These are phyloP conservation scores for Lentinula lateritia DNA, from an alignment of 768 basidiomycete genomes.

Conservation along the genomic window DNA sequence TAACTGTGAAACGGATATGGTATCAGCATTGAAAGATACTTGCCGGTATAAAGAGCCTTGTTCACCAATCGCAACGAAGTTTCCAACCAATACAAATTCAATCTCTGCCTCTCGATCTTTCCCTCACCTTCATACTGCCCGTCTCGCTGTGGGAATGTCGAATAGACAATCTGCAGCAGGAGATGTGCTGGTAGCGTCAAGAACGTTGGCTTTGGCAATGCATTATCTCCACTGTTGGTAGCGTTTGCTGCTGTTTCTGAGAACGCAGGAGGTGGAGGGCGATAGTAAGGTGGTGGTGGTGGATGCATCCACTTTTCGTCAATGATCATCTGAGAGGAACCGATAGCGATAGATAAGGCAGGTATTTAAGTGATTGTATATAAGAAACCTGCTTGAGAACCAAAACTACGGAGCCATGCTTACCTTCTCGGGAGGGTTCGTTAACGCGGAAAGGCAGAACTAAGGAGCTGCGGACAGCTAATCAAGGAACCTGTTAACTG, in stretches of 20 bases:
- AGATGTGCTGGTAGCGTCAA: constrained; percentile 51
- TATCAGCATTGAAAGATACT: neutral
- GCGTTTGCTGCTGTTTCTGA: neutral
- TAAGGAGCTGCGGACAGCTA: neutral
- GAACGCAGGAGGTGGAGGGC: neutral
- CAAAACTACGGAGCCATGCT: neutral
- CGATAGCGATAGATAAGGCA: neutral
- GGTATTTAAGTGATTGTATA: neutral
- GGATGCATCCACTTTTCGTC: constrained; percentile 8
- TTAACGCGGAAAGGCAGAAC: neutral
- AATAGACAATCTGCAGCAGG: constrained; percentile 64
- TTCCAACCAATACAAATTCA: constrained; percentile 68
- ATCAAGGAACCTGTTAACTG: neutral
- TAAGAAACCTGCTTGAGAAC: neutral
- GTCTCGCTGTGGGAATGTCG: constrained; percentile 48
- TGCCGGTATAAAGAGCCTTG: constrained; percentile 50
- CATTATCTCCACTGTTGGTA: neutral
- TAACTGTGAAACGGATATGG: neutral
- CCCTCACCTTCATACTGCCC: constrained; percentile 32
- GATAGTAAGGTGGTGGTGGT: constrained; percentile 5
- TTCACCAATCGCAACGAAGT: constrained; percentile 60
- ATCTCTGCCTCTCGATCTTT: constrained; percentile 49
- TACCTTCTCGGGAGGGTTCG: neutral
- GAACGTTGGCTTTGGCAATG: constrained; percentile 11
- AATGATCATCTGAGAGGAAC: constrained; percentile 6